Base-by-base conservation (phyloP, 2,329 filamentous ascomycete genomes). In the Gnomoniopsis sp. region DNA sequence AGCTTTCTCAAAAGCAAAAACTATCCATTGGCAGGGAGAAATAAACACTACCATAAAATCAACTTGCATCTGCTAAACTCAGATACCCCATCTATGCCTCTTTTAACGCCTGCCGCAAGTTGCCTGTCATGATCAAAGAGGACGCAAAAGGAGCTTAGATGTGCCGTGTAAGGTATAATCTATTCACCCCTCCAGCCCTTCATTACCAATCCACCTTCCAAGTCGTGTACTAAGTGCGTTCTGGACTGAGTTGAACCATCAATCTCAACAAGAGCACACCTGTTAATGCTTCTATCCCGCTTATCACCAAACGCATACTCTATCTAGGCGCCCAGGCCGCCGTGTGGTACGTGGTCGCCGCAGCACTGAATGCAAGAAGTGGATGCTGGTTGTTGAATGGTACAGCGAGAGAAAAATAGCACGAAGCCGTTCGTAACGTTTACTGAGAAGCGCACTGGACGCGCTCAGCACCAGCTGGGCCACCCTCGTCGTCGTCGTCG, bases 391-490 rank as follows among this genome's bases (percentile, higher is more conserved):
- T 21, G 17, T n/a, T 19, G n/a, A 6, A 19, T 6, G 11, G 6
- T 46, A 11, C 8, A 41, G 38, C 44, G 52, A 21, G n/a, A 43
- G 15, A 38, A 23, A 34, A 23, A 38, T 34, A 22, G 26, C 36
- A 26, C 34, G 17, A 46, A 26, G 21, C 30, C 19, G 6, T 22
- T 15, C 14, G n/a, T 34, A 19, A 55, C 66, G 47, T 75, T 85
- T 93, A 95, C 84, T 95, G 90, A 36, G 89, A 91, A 59, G 90
- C 90, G 75, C 90, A 95, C 80, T 95, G 90, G 60, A 95, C 90
- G 63, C 90, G 86, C 79, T 93, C 90, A 51, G 79, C 88, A 46
- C 43, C 43, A 62, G 88, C 88, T 15, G 85, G 81, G 63, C 90
- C 87, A 21, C 88, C 88, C 49, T 90, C 88, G 49, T 92, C 86